These are phyloP conservation scores for Calycina marina DNA, from an alignment of 2,329 filamentous ascomycete genomes.

Conservation along the genomic window DNA sequence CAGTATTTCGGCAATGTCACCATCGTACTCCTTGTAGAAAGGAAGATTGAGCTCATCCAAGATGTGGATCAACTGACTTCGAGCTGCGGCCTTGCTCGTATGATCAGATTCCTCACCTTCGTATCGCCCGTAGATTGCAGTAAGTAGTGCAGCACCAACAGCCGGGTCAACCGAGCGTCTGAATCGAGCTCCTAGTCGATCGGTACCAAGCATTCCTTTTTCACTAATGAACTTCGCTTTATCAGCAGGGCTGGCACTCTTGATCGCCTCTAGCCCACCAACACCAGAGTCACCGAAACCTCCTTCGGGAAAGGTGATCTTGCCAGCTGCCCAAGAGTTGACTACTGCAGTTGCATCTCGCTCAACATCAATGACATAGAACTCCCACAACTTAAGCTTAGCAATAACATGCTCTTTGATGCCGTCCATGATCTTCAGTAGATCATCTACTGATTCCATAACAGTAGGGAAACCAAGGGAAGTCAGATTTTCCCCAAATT, in stretches of 20 bases:
- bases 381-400: slow-evolving; percentile 78
- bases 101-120: slow-evolving; percentile 33
- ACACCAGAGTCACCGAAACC: slow-evolving; percentile 31
- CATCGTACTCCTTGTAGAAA: slow-evolving; percentile 86
- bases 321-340: slow-evolving; percentile 53
- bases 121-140: slow-evolving; percentile 54
- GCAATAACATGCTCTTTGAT: slow-evolving; percentile 70
- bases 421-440: slow-evolving; percentile 69
- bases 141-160: slow-evolving; percentile 54
- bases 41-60: slow-evolving; percentile 76
- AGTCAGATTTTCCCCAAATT: slow-evolving; percentile 46
- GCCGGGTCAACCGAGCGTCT: slow-evolving; percentile 55
- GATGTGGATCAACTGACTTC: slow-evolving; percentile 43
- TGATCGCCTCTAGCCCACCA: slow-evolving; percentile 36
- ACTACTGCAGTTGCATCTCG: slow-evolving; percentile 53
- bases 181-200: slow-evolving; percentile 69
- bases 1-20: slow-evolving; percentile 66
- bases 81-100: slow-evolving; percentile 35
- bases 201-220: slow-evolving; percentile 54
- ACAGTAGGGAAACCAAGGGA: slow-evolving; percentile 62
- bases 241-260: slow-evolving; percentile 37
- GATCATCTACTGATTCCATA: slow-evolving; percentile 54
- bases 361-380: slow-evolving; percentile 72
- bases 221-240: slow-evolving; percentile 43
- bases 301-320: slow-evolving; percentile 38